Conservation (phyloP, 2,329 filamentous ascomycete species). For the Phaeoacremonium minimum region DNA sequence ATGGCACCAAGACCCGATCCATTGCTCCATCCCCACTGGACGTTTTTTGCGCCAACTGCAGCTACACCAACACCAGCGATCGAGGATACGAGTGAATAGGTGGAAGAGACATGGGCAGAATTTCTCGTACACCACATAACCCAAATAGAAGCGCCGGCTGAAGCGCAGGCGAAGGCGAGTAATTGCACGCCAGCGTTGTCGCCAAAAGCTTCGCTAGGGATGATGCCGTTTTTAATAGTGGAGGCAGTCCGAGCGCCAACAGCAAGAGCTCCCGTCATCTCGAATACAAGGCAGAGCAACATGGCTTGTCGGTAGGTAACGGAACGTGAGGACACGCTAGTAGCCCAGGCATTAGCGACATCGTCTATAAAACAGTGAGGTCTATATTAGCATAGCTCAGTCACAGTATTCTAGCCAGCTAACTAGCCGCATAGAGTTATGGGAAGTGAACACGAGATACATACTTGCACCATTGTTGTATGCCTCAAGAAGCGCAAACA, state of each 20-base stretch:
- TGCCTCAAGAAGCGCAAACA: too few relatives aligned
- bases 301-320: constrained; percentile 66
- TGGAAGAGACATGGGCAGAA: constrained; percentile 69
- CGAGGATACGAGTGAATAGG: constrained; percentile 65
- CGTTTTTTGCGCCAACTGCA: constrained; percentile 53
- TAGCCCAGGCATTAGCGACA: constrained; percentile 81
- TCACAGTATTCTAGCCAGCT: too few relatives aligned
- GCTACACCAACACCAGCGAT: constrained; percentile 67
- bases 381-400: too few relatives aligned
- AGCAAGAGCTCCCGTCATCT: constrained; percentile 61
- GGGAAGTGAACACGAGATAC: too few relatives aligned
- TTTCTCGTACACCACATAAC: constrained; percentile 76
- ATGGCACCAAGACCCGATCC: constrained; percentile 68
- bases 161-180: constrained; percentile 60
- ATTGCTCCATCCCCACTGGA: constrained; percentile 65
- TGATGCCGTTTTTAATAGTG: constrained; percentile 77
- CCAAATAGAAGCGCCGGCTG: constrained; percentile 64
- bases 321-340: constrained; percentile 74
- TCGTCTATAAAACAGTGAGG: constrained; percentile 66
- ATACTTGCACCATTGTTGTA: too few relatives aligned
- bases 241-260: constrained; percentile 66
- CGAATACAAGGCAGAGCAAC: constrained; percentile 61
- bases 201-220: constrained; percentile 53
- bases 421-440: too few relatives aligned
- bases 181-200: constrained; percentile 63